Conservation (phyloP, 768 basidiomycete species). For the Albatrellus ellisii region DNA sequence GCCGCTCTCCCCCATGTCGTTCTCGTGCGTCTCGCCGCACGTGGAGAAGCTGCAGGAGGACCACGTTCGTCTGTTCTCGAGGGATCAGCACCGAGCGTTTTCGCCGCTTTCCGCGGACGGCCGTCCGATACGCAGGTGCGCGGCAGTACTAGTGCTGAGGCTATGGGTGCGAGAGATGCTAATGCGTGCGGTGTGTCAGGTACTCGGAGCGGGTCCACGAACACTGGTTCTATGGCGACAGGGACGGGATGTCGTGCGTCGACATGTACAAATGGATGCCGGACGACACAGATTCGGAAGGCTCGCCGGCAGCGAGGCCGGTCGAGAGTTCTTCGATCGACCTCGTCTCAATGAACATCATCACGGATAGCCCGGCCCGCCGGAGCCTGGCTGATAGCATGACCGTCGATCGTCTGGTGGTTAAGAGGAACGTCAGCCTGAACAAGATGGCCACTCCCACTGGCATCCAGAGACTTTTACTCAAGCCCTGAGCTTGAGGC, state of each 20-base stretch:
- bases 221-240: conserved; percentile 12
- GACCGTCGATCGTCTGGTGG: too few relatives aligned
- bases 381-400: too few relatives aligned
- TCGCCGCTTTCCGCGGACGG: conserved; percentile 10
- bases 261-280: conserved; percentile 4
- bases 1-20: conserved; percentile 9
- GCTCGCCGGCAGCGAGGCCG: too few relatives aligned
- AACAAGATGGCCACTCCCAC: too few relatives aligned
- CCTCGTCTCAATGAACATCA: too few relatives aligned
- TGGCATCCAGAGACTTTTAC: too few relatives aligned
- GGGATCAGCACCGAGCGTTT: conserved; percentile 9
- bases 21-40: conserved; percentile 8
- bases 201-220: conserved; percentile 12
- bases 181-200: neutral
- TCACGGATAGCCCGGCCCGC: too few relatives aligned
- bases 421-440: too few relatives aligned
- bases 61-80: conserved; percentile 1
- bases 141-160: neutral
- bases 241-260: conserved; percentile 10
- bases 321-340: too few relatives aligned
- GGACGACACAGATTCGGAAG: too few relatives aligned
- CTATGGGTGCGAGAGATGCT: neutral
- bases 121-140: conserved; percentile 11
- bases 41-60: neutral
- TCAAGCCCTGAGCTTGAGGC: too few relatives aligned